Evolutionary conservation across 352 stramenopile genomes (phyloP).

Genomic region (Pythium periplocum): DNA sequence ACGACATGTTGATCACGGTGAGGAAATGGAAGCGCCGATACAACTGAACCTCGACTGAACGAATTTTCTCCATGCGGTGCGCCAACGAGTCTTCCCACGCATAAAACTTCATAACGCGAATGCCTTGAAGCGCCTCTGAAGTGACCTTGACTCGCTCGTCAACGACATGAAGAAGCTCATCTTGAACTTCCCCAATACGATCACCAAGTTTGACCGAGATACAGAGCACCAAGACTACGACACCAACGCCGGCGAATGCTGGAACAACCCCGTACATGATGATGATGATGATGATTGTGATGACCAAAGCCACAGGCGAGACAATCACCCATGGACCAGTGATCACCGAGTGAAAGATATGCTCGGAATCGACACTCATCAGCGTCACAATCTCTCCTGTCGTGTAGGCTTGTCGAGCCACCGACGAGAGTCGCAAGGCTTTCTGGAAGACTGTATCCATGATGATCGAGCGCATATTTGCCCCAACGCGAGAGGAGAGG

Average conservation of each 20-base stretch:
- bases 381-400: slow-evolving; percentile 37
- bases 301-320: slow-evolving; percentile 22
- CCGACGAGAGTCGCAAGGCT: slow-evolving; percentile 22
- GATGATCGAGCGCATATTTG: slow-evolving; percentile 29
- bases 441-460: slow-evolving; percentile 41
- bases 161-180: slow-evolving; percentile 19
- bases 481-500: slow-evolving; percentile 21
- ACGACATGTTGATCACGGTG: slow-evolving; percentile 51
- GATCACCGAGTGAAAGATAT: slow-evolving; percentile 30
- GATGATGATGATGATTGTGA: slow-evolving; percentile 27
- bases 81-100: slow-evolving; percentile 64
- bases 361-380: slow-evolving; percentile 31
- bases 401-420: slow-evolving; percentile 24
- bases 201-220: slow-evolving; percentile 14
- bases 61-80: slow-evolving; percentile 38
- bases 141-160: slow-evolving; percentile 87
- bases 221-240: slow-evolving; percentile 17
- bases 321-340: slow-evolving; percentile 23
- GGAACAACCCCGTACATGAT: slow-evolving; percentile 17
- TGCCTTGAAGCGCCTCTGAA: slow-evolving; percentile 88
- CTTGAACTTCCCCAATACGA: slow-evolving; percentile 19
- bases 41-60: slow-evolving; percentile 30
- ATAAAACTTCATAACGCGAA: slow-evolving; percentile 90
- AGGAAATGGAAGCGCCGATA: slow-evolving; percentile 51
- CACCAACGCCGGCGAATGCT: slow-evolving; percentile 11